These are phyloP conservation scores for Orbilia blumenaviensis DNA, from an alignment of 2,329 filamentous ascomycete genomes.

Conservation along the genomic window DNA sequence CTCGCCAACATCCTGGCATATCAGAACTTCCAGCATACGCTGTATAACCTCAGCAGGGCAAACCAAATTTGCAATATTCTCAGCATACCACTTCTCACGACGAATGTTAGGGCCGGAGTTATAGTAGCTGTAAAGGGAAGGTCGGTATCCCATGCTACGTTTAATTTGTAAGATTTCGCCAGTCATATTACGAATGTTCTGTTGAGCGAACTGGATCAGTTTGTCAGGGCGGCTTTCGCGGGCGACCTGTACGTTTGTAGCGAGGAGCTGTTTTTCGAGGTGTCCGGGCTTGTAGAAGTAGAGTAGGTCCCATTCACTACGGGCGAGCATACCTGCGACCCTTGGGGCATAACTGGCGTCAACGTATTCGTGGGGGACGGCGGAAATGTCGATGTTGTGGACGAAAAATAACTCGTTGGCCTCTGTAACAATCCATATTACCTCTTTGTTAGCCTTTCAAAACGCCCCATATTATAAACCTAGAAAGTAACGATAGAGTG, in stretches of 20 bases:
- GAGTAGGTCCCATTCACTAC: conserved; percentile 35
- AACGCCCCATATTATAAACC: not conserved
- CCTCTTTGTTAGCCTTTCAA: too few species aligned
- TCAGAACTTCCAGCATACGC: conserved; percentile 3
- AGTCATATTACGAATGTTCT: conserved; percentile 5
- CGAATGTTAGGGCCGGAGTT: conserved; percentile 6
- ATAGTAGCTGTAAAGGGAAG: conserved; percentile 19
- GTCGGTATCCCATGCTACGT: conserved; percentile 20
- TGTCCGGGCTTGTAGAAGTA: conserved; percentile 42
- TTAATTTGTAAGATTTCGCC: conserved; percentile 1
- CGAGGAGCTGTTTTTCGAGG: conserved; percentile 4
- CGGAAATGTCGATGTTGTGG: conserved; percentile 10
- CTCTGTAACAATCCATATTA: not conserved
- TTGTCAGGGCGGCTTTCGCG: not conserved
- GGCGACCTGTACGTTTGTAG: not conserved
- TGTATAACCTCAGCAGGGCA: conserved; percentile 38
- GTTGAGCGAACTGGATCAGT: conserved; percentile 5
- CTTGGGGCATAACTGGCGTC: not conserved
- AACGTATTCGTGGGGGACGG: conserved; percentile 29
- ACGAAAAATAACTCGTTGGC: not conserved
- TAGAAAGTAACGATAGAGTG: not conserved
- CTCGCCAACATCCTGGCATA: not conserved
- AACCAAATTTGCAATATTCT: not conserved
- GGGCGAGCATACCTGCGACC: not conserved
- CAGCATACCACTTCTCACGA: conserved; percentile 39